A percentile compares a stretch with the other conserved stretches of the same genome.
These are phyloP conservation scores for Zygnema circumcarinatum DNA, from an alignment of 139 green algal genomes.

Conservation along the genomic window DNA sequence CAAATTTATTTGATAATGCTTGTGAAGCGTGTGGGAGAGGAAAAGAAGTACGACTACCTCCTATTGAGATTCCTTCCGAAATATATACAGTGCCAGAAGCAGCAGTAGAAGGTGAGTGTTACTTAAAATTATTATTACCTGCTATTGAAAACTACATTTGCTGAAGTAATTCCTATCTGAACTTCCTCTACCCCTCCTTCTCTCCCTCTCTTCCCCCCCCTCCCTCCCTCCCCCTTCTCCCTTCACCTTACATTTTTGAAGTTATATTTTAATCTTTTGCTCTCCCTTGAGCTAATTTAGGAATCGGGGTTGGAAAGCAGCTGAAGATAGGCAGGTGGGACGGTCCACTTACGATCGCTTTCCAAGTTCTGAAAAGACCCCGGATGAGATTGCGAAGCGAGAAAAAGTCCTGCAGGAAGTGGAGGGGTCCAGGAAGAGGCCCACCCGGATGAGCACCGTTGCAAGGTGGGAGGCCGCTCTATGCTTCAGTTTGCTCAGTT, in stretches of 20 bases:
- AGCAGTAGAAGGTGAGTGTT: not conserved
- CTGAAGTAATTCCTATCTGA: no score
- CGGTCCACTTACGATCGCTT: slow-evolving; percentile 35
- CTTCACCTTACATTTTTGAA: not conserved
- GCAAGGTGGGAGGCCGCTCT: not conserved
- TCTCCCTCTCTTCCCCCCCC: no score
- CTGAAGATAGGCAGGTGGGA: not conserved
- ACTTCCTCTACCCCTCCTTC: no score
- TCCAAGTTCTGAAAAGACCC: not conserved
- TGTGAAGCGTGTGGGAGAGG: not conserved
- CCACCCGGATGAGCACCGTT: not conserved
- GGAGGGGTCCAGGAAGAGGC: not conserved
- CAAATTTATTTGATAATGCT: slow-evolving; percentile 11
- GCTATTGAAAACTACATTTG: no score
- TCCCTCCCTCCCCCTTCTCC: no score
- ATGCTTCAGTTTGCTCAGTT: not conserved
- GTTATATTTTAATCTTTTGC: no score
- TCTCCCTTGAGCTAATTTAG: no score
- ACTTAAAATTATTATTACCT: no score
- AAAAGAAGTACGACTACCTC: not conserved
- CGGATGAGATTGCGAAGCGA: slow-evolving; percentile 27
- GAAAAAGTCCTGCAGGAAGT: slow-evolving; percentile 33
- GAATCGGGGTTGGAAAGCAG: no score
- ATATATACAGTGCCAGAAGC: not conserved
- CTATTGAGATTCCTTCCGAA: not conserved